Evolutionary conservation across 306 rosid genomes (phyloP).

Genomic region (peach (Prunus persica)): Prunus_persica_NCBIv2 NC_034009.1:12197001-12197500

Average conservation of each 20-base stretch:
- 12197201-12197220: not conserved
- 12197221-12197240: not conserved
- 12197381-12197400: conserved; percentile 91
- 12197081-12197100: not conserved
- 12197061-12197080: conserved; percentile 5
- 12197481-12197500: conserved; percentile 99
- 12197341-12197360: conserved; percentile 18
- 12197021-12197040: not conserved
- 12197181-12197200: conserved; percentile 1
- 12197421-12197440: conserved; percentile 99
- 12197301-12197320: conserved; percentile 11
- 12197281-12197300: not conserved
- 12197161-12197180: not conserved
- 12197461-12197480: conserved; percentile 99
- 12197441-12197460: conserved; percentile 88
- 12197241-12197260: not conserved
- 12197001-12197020: not conserved
- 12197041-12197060: not conserved
- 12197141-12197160: not conserved
- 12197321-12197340: conserved; percentile 18
- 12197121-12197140: not conserved
- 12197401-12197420: conserved; percentile 90
- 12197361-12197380: conserved; percentile 98
- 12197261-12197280: not conserved
- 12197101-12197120: not conserved